phyloP scores from a whole-genome alignment of 495 filamentous ascomycete species.

The Aspergillus sclerotiicarbonarius region DNA sequence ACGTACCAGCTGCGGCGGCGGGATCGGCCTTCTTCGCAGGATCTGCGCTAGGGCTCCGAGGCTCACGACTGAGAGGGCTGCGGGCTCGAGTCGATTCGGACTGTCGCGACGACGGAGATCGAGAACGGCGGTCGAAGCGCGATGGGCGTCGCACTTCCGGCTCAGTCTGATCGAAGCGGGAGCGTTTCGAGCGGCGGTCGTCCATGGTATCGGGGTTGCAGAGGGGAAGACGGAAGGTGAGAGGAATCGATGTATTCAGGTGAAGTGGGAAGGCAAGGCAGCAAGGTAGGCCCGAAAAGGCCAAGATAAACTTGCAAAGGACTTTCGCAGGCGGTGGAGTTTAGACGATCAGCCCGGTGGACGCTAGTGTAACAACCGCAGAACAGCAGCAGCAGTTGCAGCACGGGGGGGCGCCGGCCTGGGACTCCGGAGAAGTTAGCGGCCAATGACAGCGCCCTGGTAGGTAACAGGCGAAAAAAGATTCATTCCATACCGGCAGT shows the following conservation, averaged over 20 bases:
- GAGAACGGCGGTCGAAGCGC: conserved; percentile 82
- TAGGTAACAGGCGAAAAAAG: background rate
- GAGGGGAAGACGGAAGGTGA: background rate
- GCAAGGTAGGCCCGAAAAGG: conserved; percentile 2
- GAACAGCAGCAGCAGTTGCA: background rate
- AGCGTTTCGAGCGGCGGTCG: conserved; percentile 76
- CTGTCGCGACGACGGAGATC: conserved; percentile 69
- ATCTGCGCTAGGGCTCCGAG: conserved; percentile 51
- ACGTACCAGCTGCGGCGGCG: conserved; percentile 80
- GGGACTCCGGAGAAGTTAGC: background rate
- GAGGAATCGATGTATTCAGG: conserved; percentile 10
- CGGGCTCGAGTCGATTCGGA: conserved; percentile 67
- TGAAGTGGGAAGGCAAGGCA: conserved; percentile 3
- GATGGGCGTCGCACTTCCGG: conserved; percentile 69
- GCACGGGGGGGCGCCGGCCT: background rate
- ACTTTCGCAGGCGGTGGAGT: conserved; percentile 24
- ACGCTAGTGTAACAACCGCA: conserved; percentile 13
- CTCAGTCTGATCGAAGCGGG: conserved; percentile 87
- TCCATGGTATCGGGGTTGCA: conserved; percentile 54
- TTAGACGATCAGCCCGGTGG: conserved; percentile 9
- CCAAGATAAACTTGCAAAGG: conserved; percentile 26
- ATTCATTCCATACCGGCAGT: too few relatives aligned
- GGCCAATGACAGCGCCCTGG: conserved; percentile 3
- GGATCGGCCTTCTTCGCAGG: conserved; percentile 56
- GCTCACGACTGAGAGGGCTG: conserved; percentile 66